These are phyloP conservation scores for Ciborinia camelliae DNA, from an alignment of 2,329 filamentous ascomycete genomes.

Conservation along the genomic window DNA sequence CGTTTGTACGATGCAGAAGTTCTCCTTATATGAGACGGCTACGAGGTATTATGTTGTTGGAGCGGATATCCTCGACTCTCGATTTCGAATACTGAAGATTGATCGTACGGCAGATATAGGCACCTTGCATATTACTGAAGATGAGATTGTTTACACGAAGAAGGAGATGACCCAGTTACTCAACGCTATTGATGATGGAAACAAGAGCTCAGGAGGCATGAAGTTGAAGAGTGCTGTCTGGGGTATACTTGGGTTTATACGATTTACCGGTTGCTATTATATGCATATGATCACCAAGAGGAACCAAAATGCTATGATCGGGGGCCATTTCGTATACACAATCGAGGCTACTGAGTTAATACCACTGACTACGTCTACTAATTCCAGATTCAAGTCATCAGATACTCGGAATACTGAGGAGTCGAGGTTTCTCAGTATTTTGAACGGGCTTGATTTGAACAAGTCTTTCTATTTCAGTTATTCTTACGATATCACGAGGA, in stretches of 20 bases:
- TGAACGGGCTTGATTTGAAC: slow-evolving; percentile 87
- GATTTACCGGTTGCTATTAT: slow-evolving; percentile 93
- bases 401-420: slow-evolving; percentile 83
- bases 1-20: slow-evolving; percentile 78
- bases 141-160: slow-evolving; percentile 91
- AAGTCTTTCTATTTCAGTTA: slow-evolving; percentile 98
- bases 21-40: slow-evolving; percentile 94
- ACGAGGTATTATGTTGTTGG: slow-evolving; percentile 93
- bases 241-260: slow-evolving; percentile 92
- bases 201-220: slow-evolving; percentile 84
- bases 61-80: slow-evolving; percentile 81
- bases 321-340: slow-evolving; percentile 93
- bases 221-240: slow-evolving; percentile 87
- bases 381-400: slow-evolving; percentile 62
- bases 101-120: slow-evolving; percentile 79
- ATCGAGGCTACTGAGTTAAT: slow-evolving; percentile 91
- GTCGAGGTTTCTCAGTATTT: slow-evolving; percentile 79
- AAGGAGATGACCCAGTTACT: slow-evolving; percentile 91
- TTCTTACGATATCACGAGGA: slow-evolving; percentile 91
- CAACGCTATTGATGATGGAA: slow-evolving; percentile 92
- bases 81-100: slow-evolving; percentile 91
- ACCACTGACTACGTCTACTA: slow-evolving; percentile 70
- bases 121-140: slow-evolving; percentile 82
- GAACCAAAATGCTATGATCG: slow-evolving; percentile 92
- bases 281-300: slow-evolving; percentile 97